These are phyloP conservation scores for Apocynum venetum DNA, from an alignment of 257 asterid species.

Conservation along the genomic window DNA sequence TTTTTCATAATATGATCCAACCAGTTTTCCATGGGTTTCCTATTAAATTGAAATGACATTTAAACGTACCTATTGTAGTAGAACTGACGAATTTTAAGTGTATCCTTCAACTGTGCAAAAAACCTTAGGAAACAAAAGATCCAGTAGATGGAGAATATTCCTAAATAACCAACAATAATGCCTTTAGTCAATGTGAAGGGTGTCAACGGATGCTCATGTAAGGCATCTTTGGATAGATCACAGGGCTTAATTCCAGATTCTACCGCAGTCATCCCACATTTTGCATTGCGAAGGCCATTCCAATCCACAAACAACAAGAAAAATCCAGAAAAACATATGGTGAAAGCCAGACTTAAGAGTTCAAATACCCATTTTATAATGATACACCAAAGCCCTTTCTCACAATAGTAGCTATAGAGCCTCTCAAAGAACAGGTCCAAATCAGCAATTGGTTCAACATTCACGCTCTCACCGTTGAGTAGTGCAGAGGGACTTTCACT, in stretches of 20 bases:
- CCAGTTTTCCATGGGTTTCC: not conserved
- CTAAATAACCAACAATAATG: slow-evolving; percentile 77
- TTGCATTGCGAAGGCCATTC: slow-evolving; percentile 92
- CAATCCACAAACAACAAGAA: slow-evolving; percentile 81
- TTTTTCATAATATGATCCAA: not conserved
- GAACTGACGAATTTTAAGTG: slow-evolving; percentile 77
- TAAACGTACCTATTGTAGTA: slow-evolving; percentile 65
- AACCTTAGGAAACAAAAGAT: slow-evolving; percentile 72
- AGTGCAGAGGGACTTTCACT: slow-evolving; percentile 98
- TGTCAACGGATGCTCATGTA: slow-evolving; percentile 75
- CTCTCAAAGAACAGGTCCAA: slow-evolving; percentile 92
- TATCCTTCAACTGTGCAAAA: slow-evolving; percentile 84
- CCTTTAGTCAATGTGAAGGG: slow-evolving; percentile 79
- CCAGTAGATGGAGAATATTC: slow-evolving; percentile 79
- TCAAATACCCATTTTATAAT: slow-evolving; percentile 83
- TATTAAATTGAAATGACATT: not conserved
- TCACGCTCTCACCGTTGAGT: slow-evolving; percentile 75
- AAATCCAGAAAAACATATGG: slow-evolving; percentile 86
- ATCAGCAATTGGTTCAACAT: slow-evolving; percentile 70
- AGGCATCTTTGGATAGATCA: slow-evolving; percentile 86
- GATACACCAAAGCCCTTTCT: slow-evolving; percentile 97
- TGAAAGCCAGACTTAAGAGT: slow-evolving; percentile 81
- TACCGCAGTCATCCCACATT: slow-evolving; percentile 99
- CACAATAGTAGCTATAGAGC: slow-evolving; percentile 79
- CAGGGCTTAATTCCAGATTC: slow-evolving; percentile 96